These are phyloP conservation scores for Corylus americana DNA, from an alignment of 306 rosid genomes.

Conservation along the genomic window DNA sequence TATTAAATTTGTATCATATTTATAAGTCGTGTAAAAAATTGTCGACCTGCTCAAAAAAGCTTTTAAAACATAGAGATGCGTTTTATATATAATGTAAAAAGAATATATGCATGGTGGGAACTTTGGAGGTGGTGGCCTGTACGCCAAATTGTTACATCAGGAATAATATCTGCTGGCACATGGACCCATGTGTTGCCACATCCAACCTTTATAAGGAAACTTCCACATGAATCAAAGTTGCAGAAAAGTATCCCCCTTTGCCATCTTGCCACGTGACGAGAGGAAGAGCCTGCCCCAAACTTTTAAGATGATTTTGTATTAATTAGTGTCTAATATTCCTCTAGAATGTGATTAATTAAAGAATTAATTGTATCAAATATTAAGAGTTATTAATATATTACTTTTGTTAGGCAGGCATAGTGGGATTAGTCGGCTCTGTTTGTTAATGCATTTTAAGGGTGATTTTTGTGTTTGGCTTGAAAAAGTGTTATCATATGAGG, in stretches of 20 bases:
- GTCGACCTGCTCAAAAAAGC: no score
- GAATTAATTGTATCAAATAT: not conserved
- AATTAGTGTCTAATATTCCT: not conserved
- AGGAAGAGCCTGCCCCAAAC: not conserved
- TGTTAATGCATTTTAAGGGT: no score
- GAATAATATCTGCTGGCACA: not conserved
- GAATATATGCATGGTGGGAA: not conserved
- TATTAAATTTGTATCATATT: no score
- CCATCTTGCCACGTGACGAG: conserved; percentile 24
- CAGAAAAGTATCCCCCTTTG: not conserved
- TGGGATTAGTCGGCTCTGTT: no score
- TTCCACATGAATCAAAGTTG: not conserved
- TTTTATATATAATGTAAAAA: not conserved
- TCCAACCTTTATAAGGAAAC: not conserved
- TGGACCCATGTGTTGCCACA: conserved; percentile 1
- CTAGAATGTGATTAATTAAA: conserved; percentile 15
- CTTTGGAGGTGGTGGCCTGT: not conserved
- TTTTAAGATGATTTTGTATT: not conserved
- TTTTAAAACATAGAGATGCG: no score
- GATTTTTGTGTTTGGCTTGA: no score
- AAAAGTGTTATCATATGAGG: no score
- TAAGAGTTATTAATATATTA: no score
- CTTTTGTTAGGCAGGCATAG: no score
- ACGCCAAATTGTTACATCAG: not conserved
- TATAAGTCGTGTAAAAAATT: no score